These are phyloP conservation scores for Penicillium sp. DNA, from an alignment of 2,329 filamentous ascomycete genomes.

Conservation along the genomic window DNA sequence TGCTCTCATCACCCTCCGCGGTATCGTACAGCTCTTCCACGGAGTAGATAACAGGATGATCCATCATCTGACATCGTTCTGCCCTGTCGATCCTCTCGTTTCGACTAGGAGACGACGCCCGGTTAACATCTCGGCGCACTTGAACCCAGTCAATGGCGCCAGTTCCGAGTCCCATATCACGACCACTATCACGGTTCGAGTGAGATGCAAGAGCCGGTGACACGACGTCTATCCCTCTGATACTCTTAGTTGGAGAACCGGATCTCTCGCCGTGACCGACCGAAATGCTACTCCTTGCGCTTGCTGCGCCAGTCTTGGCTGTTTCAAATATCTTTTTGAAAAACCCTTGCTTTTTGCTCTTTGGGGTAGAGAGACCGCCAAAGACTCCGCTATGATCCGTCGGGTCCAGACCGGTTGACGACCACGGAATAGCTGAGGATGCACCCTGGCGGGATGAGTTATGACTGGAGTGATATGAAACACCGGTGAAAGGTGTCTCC, in stretches of 20 bases:
- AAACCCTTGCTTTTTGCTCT: slow-evolving; percentile 80
- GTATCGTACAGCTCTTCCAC: slow-evolving; percentile 84
- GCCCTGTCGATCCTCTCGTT: slow-evolving; percentile 81
- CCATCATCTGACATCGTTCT: slow-evolving; percentile 92
- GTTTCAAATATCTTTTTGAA: slow-evolving; percentile 95
- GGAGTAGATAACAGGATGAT: slow-evolving; percentile 81
- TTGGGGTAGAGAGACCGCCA: slow-evolving; percentile 72
- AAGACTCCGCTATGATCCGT: slow-evolving; percentile 68
- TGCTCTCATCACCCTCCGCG: slow-evolving; percentile 84
- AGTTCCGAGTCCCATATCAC: slow-evolving; percentile 67
- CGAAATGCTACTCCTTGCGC: slow-evolving; percentile 79
- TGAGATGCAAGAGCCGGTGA: slow-evolving; percentile 37
- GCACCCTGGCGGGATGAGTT: slow-evolving; percentile 56
- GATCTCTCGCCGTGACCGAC: slow-evolving; percentile 49
- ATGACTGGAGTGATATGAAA: slow-evolving; percentile 91
- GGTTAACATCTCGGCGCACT: slow-evolving; percentile 89
- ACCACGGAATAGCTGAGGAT: slow-evolving; percentile 65
- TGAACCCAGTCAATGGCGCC: slow-evolving; percentile 85
- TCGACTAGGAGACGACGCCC: slow-evolving; percentile 86
- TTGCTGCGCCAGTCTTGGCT: slow-evolving; percentile 90
- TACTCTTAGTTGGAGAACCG: slow-evolving; percentile 49
- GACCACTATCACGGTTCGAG: slow-evolving; percentile 51
- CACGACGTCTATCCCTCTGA: slow-evolving; percentile 47
- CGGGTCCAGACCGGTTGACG: slow-evolving; percentile 41
- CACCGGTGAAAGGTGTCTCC: slow-evolving; percentile 63